Evolutionary conservation across 2,329 filamentous ascomycete genomes (phyloP).

Genomic region (Cladosporium sp.): DNA sequence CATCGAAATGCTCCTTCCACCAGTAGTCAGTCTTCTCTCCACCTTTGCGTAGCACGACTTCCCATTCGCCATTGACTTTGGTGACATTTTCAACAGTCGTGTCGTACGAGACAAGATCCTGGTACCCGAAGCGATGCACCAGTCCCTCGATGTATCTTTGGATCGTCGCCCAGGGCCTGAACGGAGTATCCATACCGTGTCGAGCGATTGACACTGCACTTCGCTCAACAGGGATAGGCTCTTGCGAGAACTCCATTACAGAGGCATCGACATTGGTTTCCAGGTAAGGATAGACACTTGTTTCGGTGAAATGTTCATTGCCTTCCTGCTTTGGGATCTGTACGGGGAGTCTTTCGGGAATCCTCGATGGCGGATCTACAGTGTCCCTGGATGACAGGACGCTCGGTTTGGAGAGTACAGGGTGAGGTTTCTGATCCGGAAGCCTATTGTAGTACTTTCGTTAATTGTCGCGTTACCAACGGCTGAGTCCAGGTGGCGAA

Average conservation of each 20-base stretch:
- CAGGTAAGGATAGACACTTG: conserved; percentile 58
- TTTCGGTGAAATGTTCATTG: conserved; percentile 43
- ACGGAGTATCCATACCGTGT: conserved; percentile 56
- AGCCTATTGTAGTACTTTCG: background rate
- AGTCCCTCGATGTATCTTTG: conserved; percentile 51
- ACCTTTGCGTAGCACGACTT: conserved; percentile 16
- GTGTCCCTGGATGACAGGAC: background rate
- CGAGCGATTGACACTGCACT: conserved; percentile 40
- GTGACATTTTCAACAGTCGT: conserved; percentile 59
- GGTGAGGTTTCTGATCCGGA: background rate
- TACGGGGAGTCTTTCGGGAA: conserved; percentile 47
- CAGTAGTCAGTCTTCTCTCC: conserved; percentile 46
- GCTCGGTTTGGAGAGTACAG: background rate
- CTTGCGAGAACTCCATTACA: conserved; percentile 58
- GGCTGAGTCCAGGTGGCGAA: conserved; percentile 19
- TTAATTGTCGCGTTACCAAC: background rate
- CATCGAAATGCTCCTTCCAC: conserved; percentile 61
- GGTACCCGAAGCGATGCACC: conserved; percentile 50
- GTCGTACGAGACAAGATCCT: conserved; percentile 49
- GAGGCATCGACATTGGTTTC: conserved; percentile 59
- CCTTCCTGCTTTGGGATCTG: conserved; percentile 38
- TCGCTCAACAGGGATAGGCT: conserved; percentile 46
- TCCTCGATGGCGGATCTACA: conserved; percentile 16
- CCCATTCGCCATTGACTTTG: conserved; percentile 33
- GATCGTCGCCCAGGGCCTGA: conserved; percentile 57